phyloP scores from a whole-genome alignment of 1,139 yeast genomes.

The Diutina sp. region DNA sequence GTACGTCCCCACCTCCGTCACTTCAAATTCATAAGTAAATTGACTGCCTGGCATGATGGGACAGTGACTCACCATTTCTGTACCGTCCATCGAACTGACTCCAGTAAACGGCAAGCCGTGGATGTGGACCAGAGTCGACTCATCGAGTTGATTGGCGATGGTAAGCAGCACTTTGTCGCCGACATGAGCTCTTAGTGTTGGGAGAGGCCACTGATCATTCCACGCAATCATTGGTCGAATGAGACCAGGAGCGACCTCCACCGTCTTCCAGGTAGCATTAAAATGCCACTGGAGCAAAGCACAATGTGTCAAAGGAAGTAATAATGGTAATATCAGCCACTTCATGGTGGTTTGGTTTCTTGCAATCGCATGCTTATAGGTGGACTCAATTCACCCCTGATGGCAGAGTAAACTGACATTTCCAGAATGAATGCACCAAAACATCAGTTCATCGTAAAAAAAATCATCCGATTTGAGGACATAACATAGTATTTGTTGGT shows the following conservation, averaged over 20 bases:
- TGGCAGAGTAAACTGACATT: too few species aligned
- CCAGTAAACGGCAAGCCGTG: background rate
- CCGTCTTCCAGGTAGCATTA: background rate
- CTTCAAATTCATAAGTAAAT: background rate
- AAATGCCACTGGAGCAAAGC: background rate
- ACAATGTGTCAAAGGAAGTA: background rate
- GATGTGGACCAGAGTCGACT: background rate
- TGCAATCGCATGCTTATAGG: too few species aligned
- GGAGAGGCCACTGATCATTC: background rate
- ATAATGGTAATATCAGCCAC: background rate
- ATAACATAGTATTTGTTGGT: too few species aligned
- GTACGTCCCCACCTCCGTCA: background rate
- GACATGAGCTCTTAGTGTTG: background rate
- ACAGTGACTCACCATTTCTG: background rate
- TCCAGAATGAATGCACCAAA: too few species aligned
- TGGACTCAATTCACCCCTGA: too few species aligned
- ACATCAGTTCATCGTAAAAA: too few species aligned
- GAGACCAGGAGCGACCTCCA: background rate
- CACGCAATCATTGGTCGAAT: background rate
- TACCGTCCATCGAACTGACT: background rate
- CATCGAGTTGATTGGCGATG: background rate
- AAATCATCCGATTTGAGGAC: too few species aligned
- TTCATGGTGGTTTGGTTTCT: background rate
- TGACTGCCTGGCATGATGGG: background rate
- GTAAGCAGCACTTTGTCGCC: background rate